Percentiles rank a stretch among this genome's conserved stretches.
Evolutionary conservation across 2,329 filamentous ascomycete species (phyloP).

Genomic region (Colletotrichum orchidophilum): DNA sequence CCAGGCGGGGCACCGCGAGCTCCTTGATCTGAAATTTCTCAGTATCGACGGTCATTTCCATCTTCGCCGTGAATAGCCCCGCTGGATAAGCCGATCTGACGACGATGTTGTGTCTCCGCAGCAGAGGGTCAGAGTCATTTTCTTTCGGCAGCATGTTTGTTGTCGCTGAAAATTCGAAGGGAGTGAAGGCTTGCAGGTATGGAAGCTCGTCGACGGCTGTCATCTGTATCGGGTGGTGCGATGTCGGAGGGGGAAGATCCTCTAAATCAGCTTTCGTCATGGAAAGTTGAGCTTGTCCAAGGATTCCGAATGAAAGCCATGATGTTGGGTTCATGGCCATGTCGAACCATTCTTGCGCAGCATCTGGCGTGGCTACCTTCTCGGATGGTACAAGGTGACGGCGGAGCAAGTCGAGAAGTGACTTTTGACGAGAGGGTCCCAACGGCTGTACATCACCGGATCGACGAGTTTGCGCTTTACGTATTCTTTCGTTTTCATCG

Average conservation of each 20-base stretch:
- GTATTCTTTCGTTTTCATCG: conserved; percentile 66
- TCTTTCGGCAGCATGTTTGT: conserved; percentile 55
- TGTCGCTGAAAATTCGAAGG: conserved; percentile 68
- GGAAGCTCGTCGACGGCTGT: conserved; percentile 71
- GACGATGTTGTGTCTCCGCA: conserved; percentile 67
- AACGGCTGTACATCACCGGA: conserved; percentile 39
- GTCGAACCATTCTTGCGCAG: conserved; percentile 55
- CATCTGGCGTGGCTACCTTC: conserved; percentile 39
- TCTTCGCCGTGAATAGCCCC: conserved; percentile 65
- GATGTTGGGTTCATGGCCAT: conserved; percentile 60
- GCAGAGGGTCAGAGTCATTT: conserved; percentile 42
- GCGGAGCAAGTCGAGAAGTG: conserved; percentile 51
- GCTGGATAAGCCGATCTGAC: conserved; percentile 55
- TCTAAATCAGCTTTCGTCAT: conserved; percentile 39
- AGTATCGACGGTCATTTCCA: conserved; percentile 69
- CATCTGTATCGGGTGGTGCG: conserved; percentile 73
- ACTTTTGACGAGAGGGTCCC: conserved; percentile 46
- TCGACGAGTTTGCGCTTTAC: conserved; percentile 50
- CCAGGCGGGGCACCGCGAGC: conserved; percentile 64
- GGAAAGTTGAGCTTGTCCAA: conserved; percentile 39
- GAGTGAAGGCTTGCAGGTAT: conserved; percentile 77
- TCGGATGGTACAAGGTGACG: conserved; percentile 53
- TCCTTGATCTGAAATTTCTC: conserved; percentile 59
- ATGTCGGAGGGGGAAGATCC: conserved; percentile 55
- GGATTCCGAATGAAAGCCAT: conserved; percentile 60